Evolutionary conservation across 495 filamentous ascomycete species (phyloP), one percentile per base, ranked within the genome.

Genomic region (Aspergillus asperescens): DNA sequence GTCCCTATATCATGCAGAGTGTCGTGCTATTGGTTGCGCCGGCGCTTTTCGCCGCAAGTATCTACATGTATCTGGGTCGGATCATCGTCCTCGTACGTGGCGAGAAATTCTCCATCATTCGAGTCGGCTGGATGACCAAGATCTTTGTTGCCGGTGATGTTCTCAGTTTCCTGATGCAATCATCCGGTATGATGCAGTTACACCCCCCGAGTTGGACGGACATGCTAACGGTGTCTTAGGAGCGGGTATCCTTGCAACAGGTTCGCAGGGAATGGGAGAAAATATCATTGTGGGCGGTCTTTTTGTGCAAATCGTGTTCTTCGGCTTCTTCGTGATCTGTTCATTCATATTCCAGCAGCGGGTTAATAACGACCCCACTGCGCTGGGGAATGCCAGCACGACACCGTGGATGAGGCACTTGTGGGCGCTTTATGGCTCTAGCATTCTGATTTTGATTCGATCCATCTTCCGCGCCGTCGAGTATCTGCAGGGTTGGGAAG

Each of bases 401-500:
- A 49, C 70, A 5, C 65, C 69, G 5, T 87, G 84, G 84, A 48
- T 60, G 55, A 73, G 70, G 48, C 69, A 79, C 52, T 54, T 85
- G 32, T 53, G 65, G 23, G 66, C 75, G 29, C 69, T 87, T 7
- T 83, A 87, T 58, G 54, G 46, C 5, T 69, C 71, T 8, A 78
- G 73, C 48, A 60, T 59, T 2, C 62, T 86, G 15, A 83, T 87
- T 50, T 54, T 88, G 44, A 61, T 86, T 9, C 74, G 85, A n/a
- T 79, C 70, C 16, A 55, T 85, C 24, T 83, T 86, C 59, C 73
- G 83, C 34, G 71, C 83, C 19, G 62, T 82, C 3, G 85, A 89
- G 65, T 88, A 82, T 58, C 25, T 74, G 0, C 69, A 80, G 67
- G 83, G 83, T 0, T 59, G 72, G 16, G 65, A 70, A 10, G 81